Evolutionary conservation across 371 early-diverging fungal genomes (phyloP).

Genomic region (Rhizomucor pusillus): DNA sequence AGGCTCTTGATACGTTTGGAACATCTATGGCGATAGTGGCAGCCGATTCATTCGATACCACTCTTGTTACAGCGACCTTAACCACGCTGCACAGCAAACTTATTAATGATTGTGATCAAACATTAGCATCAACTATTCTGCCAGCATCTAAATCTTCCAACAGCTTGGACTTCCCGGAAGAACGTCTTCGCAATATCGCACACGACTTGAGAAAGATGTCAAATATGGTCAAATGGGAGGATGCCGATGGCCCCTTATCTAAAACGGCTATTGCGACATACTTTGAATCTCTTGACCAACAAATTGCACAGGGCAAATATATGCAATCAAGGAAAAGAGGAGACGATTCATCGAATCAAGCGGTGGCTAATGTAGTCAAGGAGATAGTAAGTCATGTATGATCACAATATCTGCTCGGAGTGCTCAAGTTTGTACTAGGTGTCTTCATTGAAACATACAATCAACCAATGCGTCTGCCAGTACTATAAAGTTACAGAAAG

Average conservation of each 20-base stretch:
- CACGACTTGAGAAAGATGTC: slow-evolving; percentile 41
- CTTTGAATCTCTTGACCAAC: slow-evolving; percentile 9
- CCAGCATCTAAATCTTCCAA: slow-evolving; percentile 6
- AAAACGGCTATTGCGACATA: slow-evolving; percentile 5
- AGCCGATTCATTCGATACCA: slow-evolving; percentile 9
- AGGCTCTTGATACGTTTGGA: not conserved
- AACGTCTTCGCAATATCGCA: slow-evolving; percentile 23
- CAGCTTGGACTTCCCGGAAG: slow-evolving; percentile 20
- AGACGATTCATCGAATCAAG: slow-evolving; percentile 5
- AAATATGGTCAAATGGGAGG: slow-evolving; percentile 43
- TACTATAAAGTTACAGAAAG: slow-evolving; percentile 17
- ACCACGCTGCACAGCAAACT: slow-evolving; percentile 45
- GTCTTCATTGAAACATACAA: slow-evolving; percentile 16
- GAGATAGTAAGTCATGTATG: slow-evolving; percentile 23
- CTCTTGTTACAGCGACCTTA: slow-evolving; percentile 39
- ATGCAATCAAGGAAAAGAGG: not conserved
- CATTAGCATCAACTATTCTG: slow-evolving; percentile 15
- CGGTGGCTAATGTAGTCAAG: slow-evolving; percentile 19
- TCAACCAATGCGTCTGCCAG: slow-evolving; percentile 23
- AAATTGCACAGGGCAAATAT: slow-evolving; percentile 8
- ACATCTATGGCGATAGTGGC: not conserved
- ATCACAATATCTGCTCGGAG: too few relatives aligned
- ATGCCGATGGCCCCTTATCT: slow-evolving; percentile 8
- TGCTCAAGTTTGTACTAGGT: slow-evolving; percentile 12
- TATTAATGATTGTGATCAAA: slow-evolving; percentile 35